Conservation (phyloP, 495 filamentous ascomycete species). For the Xylaria cubensis region DNA sequence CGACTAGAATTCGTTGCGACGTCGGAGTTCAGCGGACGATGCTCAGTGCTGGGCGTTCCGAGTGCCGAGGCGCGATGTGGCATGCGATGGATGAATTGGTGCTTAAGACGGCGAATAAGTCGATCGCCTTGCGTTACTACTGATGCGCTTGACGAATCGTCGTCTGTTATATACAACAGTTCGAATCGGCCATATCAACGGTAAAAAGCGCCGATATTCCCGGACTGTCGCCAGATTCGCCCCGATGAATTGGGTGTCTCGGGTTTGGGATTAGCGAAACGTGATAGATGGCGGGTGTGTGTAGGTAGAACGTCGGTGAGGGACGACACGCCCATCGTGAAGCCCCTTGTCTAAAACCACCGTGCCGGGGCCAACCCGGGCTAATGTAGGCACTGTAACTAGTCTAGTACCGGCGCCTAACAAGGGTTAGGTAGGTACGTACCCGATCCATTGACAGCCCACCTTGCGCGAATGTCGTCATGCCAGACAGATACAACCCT, state of each 20-base stretch:
- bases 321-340: not conserved
- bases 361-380: not conserved
- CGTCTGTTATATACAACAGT: not conserved
- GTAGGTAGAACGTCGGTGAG: slow-evolving; percentile 12
- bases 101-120: not conserved
- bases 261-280: not conserved
- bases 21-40: not conserved
- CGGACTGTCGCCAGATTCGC: not conserved
- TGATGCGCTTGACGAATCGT: not conserved
- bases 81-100: not conserved
- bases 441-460: slow-evolving; percentile 7
- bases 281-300: not conserved
- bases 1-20: not conserved
- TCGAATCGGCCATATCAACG: not conserved
- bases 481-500: not conserved
- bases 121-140: not conserved
- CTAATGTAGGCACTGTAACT: not conserved
- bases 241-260: not conserved
- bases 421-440: not conserved
- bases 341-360: not conserved
- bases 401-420: not conserved
- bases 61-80: not conserved
- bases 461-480: slow-evolving; percentile 13
- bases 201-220: not conserved
- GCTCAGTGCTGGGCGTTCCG: not conserved